Conservation (phyloP, 2,329 filamentous ascomycete species). For the Fusarium napiforme region DNA sequence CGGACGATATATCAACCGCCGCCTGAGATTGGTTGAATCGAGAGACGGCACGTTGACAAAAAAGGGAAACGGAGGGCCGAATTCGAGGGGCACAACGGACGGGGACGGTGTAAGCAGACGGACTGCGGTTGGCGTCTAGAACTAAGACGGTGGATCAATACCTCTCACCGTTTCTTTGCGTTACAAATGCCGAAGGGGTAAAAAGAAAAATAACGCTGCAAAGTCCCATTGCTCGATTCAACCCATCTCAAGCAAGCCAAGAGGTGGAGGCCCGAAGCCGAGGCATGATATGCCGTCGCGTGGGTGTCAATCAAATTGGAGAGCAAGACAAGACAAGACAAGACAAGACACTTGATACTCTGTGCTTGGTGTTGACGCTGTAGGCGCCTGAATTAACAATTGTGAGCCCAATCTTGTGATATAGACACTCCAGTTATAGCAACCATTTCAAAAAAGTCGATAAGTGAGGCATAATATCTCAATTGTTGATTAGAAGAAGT, state of each 20-base stretch:
- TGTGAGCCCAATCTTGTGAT: not conserved
- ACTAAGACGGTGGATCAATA: slow-evolving; percentile 28
- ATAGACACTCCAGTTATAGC: slow-evolving; percentile 12
- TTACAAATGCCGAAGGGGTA: slow-evolving; percentile 19
- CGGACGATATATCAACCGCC: slow-evolving; percentile 1
- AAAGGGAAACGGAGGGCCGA: slow-evolving; percentile 33
- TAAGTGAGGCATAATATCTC: slow-evolving; percentile 27
- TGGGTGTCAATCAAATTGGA: slow-evolving; percentile 7
- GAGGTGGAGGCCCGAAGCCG: slow-evolving; percentile 13
- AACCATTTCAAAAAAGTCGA: not conserved
- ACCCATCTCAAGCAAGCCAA: not conserved
- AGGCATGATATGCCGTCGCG: slow-evolving; percentile 1
- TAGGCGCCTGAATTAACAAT: slow-evolving; percentile 2
- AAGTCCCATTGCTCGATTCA: slow-evolving; percentile 1
- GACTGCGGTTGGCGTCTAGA: slow-evolving; percentile 4
- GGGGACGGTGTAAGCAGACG: slow-evolving; percentile 8
- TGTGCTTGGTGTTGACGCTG: slow-evolving; percentile 5
- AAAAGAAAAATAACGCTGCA: slow-evolving; percentile 19
- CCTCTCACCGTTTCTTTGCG: slow-evolving; percentile 24
- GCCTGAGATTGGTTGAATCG: slow-evolving; percentile 25
- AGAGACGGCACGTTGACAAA: slow-evolving; percentile 7
- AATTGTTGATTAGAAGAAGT: slow-evolving; percentile 12
- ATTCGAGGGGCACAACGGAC: not conserved
- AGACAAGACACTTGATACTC: not conserved
- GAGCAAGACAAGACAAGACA: slow-evolving; percentile 21